phyloP scores from a whole-genome alignment of 305 asterid genomes.

The Solanum aculeatissimum region DNA sequence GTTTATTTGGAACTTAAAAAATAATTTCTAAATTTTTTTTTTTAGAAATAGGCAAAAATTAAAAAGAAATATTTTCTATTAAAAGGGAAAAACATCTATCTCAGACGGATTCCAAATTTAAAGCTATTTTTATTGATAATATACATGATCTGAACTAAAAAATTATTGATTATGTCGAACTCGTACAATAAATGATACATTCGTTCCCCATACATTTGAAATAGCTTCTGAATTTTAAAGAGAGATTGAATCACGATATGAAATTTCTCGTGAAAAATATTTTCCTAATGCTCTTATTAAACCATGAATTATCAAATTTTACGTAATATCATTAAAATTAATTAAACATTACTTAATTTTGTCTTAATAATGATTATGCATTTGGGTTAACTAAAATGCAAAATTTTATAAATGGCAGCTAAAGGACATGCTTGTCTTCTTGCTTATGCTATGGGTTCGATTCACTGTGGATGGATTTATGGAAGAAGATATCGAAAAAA shows the following conservation, averaged over 20 bases:
- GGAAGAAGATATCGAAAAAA: slow-evolving; percentile 19
- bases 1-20: neutral
- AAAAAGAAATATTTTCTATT: neutral
- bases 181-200: neutral
- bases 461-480: slow-evolving; percentile 26
- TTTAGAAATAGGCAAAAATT: neutral
- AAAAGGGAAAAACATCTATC: neutral
- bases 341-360: neutral
- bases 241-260: too few relatives aligned
- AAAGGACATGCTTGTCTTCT: slow-evolving; percentile 10
- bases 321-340: neutral
- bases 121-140: neutral
- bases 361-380: neutral
- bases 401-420: neutral
- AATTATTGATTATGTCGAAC: neutral
- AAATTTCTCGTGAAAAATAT: neutral
- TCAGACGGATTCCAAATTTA: neutral
- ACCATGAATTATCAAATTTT: neutral
- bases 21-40: too few relatives aligned
- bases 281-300: neutral
- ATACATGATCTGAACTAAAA: neutral
- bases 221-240: too few relatives aligned
- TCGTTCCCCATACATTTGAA: neutral
- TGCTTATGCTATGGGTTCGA: slow-evolving; percentile 13
- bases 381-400: neutral